phyloP scores from a whole-genome alignment of 306 rosid genomes.

The Inga oerstediana region DNA sequence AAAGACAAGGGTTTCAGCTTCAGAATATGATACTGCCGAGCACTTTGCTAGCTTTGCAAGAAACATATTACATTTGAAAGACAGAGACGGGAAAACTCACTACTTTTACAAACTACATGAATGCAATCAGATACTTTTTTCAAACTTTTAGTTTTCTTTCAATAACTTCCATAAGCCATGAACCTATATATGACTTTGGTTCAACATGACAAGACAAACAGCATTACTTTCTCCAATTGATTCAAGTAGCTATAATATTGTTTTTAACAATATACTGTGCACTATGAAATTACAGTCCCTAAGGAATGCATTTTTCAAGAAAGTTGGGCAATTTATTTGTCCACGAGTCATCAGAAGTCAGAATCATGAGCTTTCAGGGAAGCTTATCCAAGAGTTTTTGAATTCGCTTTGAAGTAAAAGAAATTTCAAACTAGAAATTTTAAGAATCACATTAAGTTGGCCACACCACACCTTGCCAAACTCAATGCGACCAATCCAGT shows the following conservation, averaged over 20 bases:
- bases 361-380: neutral
- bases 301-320: neutral
- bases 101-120: neutral
- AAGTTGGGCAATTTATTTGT: neutral
- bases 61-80: neutral
- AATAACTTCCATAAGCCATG: neutral
- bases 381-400: neutral
- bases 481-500: neutral
- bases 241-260: neutral
- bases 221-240: neutral
- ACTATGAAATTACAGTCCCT: neutral
- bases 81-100: neutral
- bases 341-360: neutral
- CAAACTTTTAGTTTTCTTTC: neutral
- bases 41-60: neutral
- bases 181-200: neutral
- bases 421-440: conserved; percentile 7
- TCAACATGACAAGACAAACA: neutral
- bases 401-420: neutral
- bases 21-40: neutral
- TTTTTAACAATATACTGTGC: neutral
- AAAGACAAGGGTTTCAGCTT: neutral
- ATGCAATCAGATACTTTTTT: neutral
- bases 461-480: neutral
- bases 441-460: neutral